Percentiles rank a stretch among this genome's conserved stretches.
These are phyloP conservation scores for Hanseniaspora guilliermondii DNA, from an alignment of 805 yeast species.

Conservation along the genomic window DNA sequence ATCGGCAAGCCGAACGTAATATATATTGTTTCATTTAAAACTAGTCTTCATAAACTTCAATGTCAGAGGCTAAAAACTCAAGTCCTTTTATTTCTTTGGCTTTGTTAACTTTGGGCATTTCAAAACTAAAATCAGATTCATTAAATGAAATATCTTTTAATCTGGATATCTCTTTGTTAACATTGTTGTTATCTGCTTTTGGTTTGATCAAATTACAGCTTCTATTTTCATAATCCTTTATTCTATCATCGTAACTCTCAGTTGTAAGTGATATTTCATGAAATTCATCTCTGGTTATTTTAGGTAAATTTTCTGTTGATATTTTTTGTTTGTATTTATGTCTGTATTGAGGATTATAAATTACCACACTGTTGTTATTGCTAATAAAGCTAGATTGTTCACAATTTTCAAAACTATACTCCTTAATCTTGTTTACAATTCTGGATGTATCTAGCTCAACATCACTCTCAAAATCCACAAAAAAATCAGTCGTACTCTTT, in stretches of 20 bases:
- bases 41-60: conserved; percentile 16
- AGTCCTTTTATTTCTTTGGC: conserved; percentile 11
- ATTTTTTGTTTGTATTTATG: neutral
- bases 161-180: neutral
- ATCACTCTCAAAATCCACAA: neutral
- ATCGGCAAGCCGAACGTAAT: too few relatives aligned
- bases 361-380: neutral
- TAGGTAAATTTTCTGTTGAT: neutral
- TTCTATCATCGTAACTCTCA: neutral
- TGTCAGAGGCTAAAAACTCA: conserved; percentile 22
- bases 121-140: neutral
- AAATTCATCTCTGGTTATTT: neutral
- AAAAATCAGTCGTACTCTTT: neutral
- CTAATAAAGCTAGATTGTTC: neutral
- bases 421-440: neutral
- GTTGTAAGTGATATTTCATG: neutral
- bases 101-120: neutral
- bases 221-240: neutral
- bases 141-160: neutral
- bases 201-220: too few relatives aligned
- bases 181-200: neutral
- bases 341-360: neutral
- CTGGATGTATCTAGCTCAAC: neutral
- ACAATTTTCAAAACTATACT: neutral
- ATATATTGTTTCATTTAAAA: too few relatives aligned